A percentile compares a stretch with the other conserved stretches of the same genome.
Evolutionary conservation across 2,329 filamentous ascomycete genomes (phyloP).

Genomic region (Diaporthe eres): DNA sequence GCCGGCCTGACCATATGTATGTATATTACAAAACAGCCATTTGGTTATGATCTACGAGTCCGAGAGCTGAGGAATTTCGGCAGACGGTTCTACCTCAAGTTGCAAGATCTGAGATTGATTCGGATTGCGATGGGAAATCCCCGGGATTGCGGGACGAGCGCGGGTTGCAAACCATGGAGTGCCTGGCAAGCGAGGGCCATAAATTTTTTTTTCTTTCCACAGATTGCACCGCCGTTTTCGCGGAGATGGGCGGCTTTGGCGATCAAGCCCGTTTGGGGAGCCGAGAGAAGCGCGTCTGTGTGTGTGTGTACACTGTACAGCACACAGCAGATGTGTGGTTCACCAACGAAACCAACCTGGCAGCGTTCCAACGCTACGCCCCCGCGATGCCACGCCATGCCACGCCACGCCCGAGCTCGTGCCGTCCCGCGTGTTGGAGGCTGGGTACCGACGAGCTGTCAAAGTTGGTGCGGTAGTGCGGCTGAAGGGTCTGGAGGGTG

Average conservation of each 20-base stretch:
- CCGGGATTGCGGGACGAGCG: background rate
- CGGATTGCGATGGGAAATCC: background rate
- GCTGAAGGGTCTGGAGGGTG: background rate
- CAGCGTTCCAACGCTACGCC: constrained; percentile 9
- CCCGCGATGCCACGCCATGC: background rate
- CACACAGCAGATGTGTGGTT: background rate
- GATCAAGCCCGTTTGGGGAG: background rate
- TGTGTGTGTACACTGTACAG: background rate
- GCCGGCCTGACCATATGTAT: background rate
- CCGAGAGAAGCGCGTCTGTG: background rate
- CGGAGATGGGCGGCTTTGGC: background rate
- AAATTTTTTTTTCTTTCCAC: background rate
- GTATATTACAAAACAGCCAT: background rate
- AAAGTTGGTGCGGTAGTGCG: constrained; percentile 9
- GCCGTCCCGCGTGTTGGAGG: background rate
- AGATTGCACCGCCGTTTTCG: constrained; percentile 1
- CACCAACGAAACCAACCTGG: background rate
- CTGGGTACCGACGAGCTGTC: constrained; percentile 18
- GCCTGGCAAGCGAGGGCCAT: constrained; percentile 13
- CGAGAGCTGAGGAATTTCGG: background rate
- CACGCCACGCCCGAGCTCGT: background rate
- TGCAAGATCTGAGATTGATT: background rate
- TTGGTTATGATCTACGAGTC: constrained; percentile 11
- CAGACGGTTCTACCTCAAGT: background rate
- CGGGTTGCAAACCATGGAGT: background rate